Percentiles rank a stretch among this genome's conserved stretches.
Evolutionary conservation across 2,329 filamentous ascomycete species (phyloP).

Genomic region (Alternaria conjuncta): DNA sequence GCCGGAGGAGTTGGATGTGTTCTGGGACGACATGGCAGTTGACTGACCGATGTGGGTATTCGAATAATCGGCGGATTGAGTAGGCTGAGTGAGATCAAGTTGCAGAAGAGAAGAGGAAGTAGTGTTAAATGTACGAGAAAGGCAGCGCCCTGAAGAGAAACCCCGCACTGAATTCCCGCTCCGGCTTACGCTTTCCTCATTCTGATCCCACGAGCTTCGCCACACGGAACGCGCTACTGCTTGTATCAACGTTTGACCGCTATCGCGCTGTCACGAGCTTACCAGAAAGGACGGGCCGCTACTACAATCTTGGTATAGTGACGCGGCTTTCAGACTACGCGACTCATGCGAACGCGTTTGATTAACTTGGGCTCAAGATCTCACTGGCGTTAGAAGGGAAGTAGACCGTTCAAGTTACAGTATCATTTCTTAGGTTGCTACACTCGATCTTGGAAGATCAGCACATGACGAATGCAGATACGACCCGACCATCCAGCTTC

Average conservation of each 20-base stretch:
- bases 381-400: background rate
- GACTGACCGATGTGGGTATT: background rate
- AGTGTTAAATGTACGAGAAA: background rate
- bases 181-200: background rate
- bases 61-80: background rate
- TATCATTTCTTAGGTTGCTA: background rate
- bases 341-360: background rate
- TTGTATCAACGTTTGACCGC: background rate
- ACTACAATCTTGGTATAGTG: background rate
- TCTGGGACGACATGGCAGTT: constrained; percentile 1
- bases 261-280: background rate
- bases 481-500: background rate
- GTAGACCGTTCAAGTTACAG: background rate
- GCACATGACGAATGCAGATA: background rate
- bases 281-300: background rate
- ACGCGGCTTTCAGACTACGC: background rate
- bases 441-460: background rate
- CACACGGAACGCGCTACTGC: background rate
- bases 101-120: background rate
- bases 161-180: background rate
- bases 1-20: constrained; percentile 11
- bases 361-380: background rate
- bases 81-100: background rate
- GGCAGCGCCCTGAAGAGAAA: background rate
- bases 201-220: background rate